Base-by-base conservation (phyloP, 768 basidiomycete species). In the Cyclocybe cylindracea region DNA sequence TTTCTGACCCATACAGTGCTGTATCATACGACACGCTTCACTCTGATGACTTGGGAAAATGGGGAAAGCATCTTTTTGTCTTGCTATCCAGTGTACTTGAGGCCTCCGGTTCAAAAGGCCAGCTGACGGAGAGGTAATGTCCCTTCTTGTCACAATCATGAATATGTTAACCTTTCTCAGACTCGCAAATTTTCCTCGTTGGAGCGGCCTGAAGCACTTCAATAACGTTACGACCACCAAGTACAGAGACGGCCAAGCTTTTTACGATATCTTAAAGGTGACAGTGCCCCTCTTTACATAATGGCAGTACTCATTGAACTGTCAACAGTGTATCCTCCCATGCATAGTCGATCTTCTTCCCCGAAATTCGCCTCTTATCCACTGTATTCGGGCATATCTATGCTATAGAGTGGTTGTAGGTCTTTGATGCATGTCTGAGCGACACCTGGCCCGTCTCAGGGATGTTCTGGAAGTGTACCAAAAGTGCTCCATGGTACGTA, bases 191-290 rank as follows among this genome's bases (percentile, higher is more conserved):
- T 62, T 68, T 49, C 66, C 68, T 29, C 51, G 50, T 5, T 70
- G 68, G 66, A 54, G 50, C n/a, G 45, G 45, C 43, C 54, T 70
- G 16, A 68, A 68, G 43, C 66, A 69, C 44, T 66, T 68, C 50
- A 59, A 66, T 14, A 37, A 51, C 14, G 57, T 70, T 10, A 60
- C 66, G 9, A 67, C 62, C 1, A 57, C 56, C 14, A 51, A 60
- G 10, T 68, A 63, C 50, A 60, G 64, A 4, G 67, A 70, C 46
- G 66, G 69, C 10, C 61, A 69, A 43, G 50, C 52, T 10, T 65
- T 61, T 46, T 66, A 62, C 33, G 55, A 69, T 43, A 66, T 62
- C 41, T 39, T 68, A 6, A 66, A 66, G 62, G 62, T 65, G 53
- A n/a, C 48, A 36, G n/a, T n/a, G 18, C 24, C 10, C 11, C 40